Conservation (phyloP, 176 grass and related monocot species). For the Canna indica region DNA sequence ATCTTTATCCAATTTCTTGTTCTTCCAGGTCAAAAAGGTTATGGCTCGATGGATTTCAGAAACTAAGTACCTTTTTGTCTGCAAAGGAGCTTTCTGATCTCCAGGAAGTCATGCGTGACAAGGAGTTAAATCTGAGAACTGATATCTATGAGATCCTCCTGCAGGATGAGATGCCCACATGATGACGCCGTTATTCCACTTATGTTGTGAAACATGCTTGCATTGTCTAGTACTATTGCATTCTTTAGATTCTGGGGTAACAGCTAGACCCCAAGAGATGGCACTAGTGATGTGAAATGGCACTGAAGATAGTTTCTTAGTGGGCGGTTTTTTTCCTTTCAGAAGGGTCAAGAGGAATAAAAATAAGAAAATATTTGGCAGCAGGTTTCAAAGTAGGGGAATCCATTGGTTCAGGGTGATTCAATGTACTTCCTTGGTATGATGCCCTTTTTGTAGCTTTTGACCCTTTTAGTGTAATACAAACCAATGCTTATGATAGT, state of each 20-base stretch:
- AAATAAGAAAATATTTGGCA: too few species aligned
- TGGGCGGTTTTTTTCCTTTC: too few species aligned
- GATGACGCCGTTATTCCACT: background rate
- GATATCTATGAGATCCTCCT: conserved; percentile 93
- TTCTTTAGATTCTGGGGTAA: background rate
- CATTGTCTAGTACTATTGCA: background rate
- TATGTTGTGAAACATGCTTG: background rate
- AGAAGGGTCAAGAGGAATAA: too few species aligned
- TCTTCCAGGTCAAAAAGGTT: conserved; percentile 75
- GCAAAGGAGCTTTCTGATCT: conserved; percentile 88
- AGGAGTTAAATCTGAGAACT: conserved; percentile 82
- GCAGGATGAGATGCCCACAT: conserved; percentile 60
- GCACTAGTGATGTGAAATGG: too few species aligned
- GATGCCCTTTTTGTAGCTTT: too few species aligned
- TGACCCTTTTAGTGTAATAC: too few species aligned
- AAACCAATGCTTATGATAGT: too few species aligned
- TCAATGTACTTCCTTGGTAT: too few species aligned
- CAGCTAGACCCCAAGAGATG: too few species aligned
- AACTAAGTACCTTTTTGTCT: conserved; percentile 56
- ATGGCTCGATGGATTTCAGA: conserved; percentile 95
- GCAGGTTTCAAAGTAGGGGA: too few species aligned
- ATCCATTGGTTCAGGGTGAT: too few species aligned
- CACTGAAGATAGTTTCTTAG: too few species aligned
- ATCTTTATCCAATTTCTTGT: background rate
- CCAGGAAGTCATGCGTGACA: conserved; percentile 94